Conservation (phyloP, 345 rosid genomes). For the Ailanthus altissimus region DNA sequence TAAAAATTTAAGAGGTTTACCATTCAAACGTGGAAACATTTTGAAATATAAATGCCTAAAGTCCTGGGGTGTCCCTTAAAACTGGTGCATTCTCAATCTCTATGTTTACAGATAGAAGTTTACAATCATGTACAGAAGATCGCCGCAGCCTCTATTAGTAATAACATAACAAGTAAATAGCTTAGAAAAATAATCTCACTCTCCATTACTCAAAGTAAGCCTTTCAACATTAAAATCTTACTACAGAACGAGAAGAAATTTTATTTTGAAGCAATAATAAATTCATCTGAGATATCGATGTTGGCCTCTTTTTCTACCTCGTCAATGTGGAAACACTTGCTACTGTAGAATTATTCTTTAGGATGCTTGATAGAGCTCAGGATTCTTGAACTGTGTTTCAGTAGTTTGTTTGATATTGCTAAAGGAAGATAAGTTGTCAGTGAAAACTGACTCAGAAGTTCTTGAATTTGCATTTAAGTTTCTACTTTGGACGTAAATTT, state of each 20-base stretch:
- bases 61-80: conserved; percentile 33
- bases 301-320: conserved; percentile 34
- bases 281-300: conserved; percentile 63
- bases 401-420: conserved; percentile 10
- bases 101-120: conserved; percentile 54
- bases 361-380: conserved; percentile 20
- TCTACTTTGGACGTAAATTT: conserved; percentile 19
- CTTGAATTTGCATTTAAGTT: conserved; percentile 24
- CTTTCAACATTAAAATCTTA: conserved; percentile 35
- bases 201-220: conserved; percentile 15
- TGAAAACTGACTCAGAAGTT: conserved; percentile 17
- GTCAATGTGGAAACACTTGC: conserved; percentile 24
- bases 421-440: conserved; percentile 25
- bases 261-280: conserved; percentile 43
- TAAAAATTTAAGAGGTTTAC: conserved; percentile 29
- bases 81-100: conserved; percentile 62
- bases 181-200: conserved; percentile 8
- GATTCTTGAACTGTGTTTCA: conserved; percentile 15
- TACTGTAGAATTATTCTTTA: conserved; percentile 14
- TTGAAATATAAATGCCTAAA: conserved; percentile 53
- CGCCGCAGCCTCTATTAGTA: conserved; percentile 50
- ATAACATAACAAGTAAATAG: conserved; percentile 22
- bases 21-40: conserved; percentile 71
- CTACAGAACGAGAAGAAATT: conserved; percentile 49
- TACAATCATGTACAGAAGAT: conserved; percentile 59